Evolutionary conservation across 805 yeast species (phyloP).

Genomic region (Yarrowia sp.): DNA sequence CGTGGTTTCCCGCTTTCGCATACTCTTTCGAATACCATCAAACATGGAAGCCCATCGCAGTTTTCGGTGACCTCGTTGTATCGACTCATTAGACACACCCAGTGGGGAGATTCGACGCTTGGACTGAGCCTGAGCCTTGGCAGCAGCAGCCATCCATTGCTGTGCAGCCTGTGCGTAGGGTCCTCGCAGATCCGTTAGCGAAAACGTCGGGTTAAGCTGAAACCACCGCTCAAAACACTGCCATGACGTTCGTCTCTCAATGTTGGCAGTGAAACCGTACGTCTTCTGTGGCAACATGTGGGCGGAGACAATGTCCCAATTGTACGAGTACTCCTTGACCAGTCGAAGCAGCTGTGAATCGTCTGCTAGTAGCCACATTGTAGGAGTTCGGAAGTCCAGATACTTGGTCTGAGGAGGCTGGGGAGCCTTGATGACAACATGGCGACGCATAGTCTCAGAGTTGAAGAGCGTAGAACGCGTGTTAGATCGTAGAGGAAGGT

Average conservation of each 20-base stretch:
- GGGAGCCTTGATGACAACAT: conserved; percentile 68
- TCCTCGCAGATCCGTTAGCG: conserved; percentile 83
- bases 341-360: conserved; percentile 75
- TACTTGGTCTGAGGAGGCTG: conserved; percentile 82
- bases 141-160: conserved; percentile 89
- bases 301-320: conserved; percentile 90
- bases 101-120: conserved; percentile 86
- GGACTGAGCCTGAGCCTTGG: conserved; percentile 81
- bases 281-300: conserved; percentile 68
- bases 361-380: conserved; percentile 95
- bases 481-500: neutral
- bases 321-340: conserved; percentile 82
- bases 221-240: conserved; percentile 96
- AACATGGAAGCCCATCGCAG: conserved; percentile 96
- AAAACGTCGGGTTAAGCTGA: conserved; percentile 86
- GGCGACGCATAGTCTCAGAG: conserved; percentile 32
- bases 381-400: conserved; percentile 80
- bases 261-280: conserved; percentile 73
- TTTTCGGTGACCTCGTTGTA: conserved; percentile 88
- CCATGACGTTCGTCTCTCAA: conserved; percentile 97
- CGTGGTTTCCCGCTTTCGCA: conserved; percentile 81
- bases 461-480: conserved; percentile 28
- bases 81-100: conserved; percentile 90
- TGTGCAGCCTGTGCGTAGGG: conserved; percentile 79
- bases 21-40: conserved; percentile 87